Evolutionary conservation across 805 yeast genomes (phyloP).

Genomic region (Kodamaea kaohsiungensis): DNA sequence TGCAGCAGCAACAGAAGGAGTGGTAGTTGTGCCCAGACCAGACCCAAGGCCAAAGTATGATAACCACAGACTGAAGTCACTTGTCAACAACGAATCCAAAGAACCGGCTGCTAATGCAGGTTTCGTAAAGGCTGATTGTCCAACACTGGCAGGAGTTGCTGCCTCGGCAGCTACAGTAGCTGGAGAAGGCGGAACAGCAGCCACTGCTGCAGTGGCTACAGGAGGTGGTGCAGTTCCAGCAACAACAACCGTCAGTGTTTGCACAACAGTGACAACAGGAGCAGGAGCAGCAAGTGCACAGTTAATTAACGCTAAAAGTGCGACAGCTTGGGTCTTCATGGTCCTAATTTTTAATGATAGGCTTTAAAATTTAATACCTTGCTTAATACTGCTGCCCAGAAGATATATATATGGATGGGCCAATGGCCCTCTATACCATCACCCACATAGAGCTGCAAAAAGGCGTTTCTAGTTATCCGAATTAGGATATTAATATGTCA

Average conservation of each 20-base stretch:
- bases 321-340: slow-evolving; percentile 4
- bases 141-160: slow-evolving; percentile 10
- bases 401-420: too few species aligned
- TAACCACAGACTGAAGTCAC: slow-evolving; percentile 11
- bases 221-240: slow-evolving; percentile 12
- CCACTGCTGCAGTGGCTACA: slow-evolving; percentile 14
- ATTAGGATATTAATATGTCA: too few species aligned
- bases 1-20: slow-evolving; percentile 13
- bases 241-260: slow-evolving; percentile 17
- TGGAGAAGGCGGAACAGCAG: slow-evolving; percentile 17
- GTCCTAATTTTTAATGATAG: not conserved
- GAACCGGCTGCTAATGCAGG: slow-evolving; percentile 8
- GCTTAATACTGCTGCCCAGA: too few species aligned
- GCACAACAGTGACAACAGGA: slow-evolving; percentile 27
- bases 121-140: slow-evolving; percentile 7
- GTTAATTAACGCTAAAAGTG: slow-evolving; percentile 8
- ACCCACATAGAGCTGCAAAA: too few species aligned
- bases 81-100: slow-evolving; percentile 10
- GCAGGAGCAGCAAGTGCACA: slow-evolving; percentile 27
- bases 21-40: slow-evolving; percentile 5
- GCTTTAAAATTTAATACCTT: not conserved
- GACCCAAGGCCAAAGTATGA: slow-evolving; percentile 13
- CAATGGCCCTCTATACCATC: too few species aligned
- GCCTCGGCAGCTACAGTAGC: slow-evolving; percentile 9
- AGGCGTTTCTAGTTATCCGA: too few species aligned